Base-by-base conservation (phyloP, 2,329 filamentous ascomycete genomes). In the Chalaropsis thielavioides region DNA sequence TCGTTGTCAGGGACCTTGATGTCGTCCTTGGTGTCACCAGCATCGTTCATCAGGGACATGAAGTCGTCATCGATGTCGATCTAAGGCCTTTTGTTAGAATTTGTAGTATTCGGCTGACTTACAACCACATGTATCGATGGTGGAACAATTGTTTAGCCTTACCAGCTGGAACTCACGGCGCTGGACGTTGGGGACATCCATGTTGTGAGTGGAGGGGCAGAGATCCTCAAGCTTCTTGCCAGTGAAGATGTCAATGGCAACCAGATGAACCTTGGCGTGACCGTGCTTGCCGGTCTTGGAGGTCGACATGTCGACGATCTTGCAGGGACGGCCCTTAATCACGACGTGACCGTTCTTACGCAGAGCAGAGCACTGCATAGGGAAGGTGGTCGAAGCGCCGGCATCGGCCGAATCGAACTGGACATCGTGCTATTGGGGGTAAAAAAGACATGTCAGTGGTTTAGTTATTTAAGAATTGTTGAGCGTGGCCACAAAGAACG, bases 281-380 rank as follows among this genome's bases (percentile, higher is more conserved):
- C 94, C 94, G 89, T 99, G 94, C 90, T 99, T 99, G 81, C 94
- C 94, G 72, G 94, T 99, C 92, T 99, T 99, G 79, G 94, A 99
- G 83, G 94, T 99, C 72, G 91, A 96, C 95, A 99, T 99, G 76
- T 99, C 94, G 79, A 97, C 90, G 74, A 99, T 99, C 89, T 97
- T 99, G 92, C 94, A 99, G 74, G 94, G 95, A 74, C 94, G 94
- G 80, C 83, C 81, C 88, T 99, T 99, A 83, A 99, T 97, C 78
- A 92, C 87, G 79, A 99, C 94, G 84, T 89, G 88, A 72, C 94
- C 92, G 87, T 95, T 95, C 92, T 99, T 97, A 78, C 94, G 89
- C 84, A 99, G 85, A 75, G 95, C 92, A 82, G 95, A 99, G 82
- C 94, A 99, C 85, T 99, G 94, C 90, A 95, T 95, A 73, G 94